Conservation (phyloP, 2,329 filamentous ascomycete species). For the Trichoderma koningii region DNA sequence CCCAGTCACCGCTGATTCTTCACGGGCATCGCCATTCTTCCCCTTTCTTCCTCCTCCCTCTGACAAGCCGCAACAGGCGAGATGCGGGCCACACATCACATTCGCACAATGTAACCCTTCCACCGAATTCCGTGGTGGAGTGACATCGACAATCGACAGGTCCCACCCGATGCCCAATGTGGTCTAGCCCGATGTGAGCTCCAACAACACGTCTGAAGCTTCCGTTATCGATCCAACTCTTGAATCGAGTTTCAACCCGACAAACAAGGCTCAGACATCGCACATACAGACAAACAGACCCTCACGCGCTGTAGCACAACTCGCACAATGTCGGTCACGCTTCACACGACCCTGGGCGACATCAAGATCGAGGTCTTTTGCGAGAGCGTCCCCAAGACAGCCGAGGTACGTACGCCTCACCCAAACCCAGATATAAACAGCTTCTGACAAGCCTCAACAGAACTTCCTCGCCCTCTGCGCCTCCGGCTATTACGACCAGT, state of each 20-base stretch:
- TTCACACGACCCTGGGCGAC: constrained; percentile 87
- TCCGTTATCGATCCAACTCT: neutral
- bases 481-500: constrained; percentile 72
- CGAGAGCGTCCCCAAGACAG: constrained; percentile 89
- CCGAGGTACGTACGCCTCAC: constrained; percentile 60
- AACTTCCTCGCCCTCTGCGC: constrained; percentile 89
- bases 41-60: neutral
- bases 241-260: neutral
- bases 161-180: neutral
- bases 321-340: constrained; percentile 62
- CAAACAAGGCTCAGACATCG: neutral
- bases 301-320: neutral
- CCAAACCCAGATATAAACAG: neutral
- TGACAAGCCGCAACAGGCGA: constrained; percentile 10
- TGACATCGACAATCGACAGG: neutral
- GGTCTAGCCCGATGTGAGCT: constrained; percentile 19
- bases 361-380: constrained; percentile 97
- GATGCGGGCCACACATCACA: constrained; percentile 16
- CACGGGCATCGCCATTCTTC: neutral
- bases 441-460: constrained; percentile 43
- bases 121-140: constrained; percentile 13
- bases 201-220: constrained; percentile 13
- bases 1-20: constrained; percentile 4
- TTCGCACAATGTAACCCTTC: constrained; percentile 25
- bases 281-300: neutral